Evolutionary conservation across 108 stramenopile genomes (phyloP).

Genomic region (Fragilariopsis cylindrus): DNA sequence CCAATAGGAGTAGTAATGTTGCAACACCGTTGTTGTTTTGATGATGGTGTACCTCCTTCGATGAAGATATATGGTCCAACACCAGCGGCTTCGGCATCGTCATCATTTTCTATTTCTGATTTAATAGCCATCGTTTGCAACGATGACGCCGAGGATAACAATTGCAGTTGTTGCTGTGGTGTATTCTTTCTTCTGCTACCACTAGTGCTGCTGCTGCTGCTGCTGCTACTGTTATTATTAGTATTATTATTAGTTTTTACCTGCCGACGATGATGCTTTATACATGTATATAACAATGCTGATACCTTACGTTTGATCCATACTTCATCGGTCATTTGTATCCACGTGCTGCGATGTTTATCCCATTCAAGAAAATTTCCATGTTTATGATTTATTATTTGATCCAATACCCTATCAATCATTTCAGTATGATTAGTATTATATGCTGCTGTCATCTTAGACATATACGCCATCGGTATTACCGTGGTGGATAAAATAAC

Average conservation of each 20-base stretch:
- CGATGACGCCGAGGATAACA: no score
- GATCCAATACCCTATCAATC: slow-evolving; percentile 1
- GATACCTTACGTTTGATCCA: slow-evolving; percentile 1
- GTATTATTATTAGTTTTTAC: background rate
- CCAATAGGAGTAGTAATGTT: slow-evolving; percentile 7
- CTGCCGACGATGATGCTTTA: background rate
- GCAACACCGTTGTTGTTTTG: background rate
- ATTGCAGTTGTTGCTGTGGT: background rate
- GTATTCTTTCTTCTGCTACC: background rate
- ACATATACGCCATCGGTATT: no score
- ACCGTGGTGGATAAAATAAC: no score
- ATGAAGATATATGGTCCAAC: slow-evolving; percentile 1
- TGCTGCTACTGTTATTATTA: background rate
- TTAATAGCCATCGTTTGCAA: background rate
- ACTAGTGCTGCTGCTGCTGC: background rate
- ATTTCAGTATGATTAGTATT: no score
- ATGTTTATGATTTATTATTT: background rate
- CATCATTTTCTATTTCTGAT: background rate
- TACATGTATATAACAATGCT: background rate
- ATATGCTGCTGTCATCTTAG: no score
- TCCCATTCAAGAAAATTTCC: slow-evolving; percentile 12
- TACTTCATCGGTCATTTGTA: background rate
- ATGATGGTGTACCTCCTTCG: background rate
- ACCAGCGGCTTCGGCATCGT: background rate
- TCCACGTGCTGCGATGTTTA: background rate